phyloP scores from a whole-genome alignment of 805 yeast genomes.

The Wickerhamiella parazyma region DNA sequence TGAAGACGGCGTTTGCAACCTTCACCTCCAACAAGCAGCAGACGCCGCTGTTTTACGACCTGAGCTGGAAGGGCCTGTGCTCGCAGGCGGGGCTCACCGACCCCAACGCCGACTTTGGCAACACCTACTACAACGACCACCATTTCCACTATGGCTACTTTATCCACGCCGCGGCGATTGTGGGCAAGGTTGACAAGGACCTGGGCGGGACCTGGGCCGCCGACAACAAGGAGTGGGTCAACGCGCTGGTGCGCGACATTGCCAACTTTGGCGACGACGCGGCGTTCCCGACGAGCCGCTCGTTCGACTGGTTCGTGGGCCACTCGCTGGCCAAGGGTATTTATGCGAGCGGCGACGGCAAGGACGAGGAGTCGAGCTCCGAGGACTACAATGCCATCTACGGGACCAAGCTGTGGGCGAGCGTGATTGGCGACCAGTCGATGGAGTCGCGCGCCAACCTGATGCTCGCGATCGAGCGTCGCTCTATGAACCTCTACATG shows the following conservation, averaged over 20 bases:
- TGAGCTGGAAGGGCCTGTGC: conserved; percentile 37
- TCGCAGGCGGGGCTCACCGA: conserved; percentile 25
- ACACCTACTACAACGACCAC: conserved; percentile 70
- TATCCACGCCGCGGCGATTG: conserved; percentile 68
- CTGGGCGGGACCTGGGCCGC: conserved; percentile 37
- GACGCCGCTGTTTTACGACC: conserved; percentile 65
- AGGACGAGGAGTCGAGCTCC: conserved; percentile 56
- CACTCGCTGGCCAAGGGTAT: conserved; percentile 69
- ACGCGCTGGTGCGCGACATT: conserved; percentile 49
- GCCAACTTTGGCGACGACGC: conserved; percentile 40
- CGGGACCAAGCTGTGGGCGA: conserved; percentile 59
- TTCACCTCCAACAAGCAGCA: conserved; percentile 59
- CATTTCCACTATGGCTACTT: conserved; percentile 81
- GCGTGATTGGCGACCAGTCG: conserved; percentile 37
- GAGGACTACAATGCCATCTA: conserved; percentile 61
- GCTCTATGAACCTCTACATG: conserved; percentile 45
- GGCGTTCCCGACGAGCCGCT: conserved; percentile 50
- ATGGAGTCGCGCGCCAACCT: conserved; percentile 45
- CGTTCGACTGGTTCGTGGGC: conserved; percentile 60
- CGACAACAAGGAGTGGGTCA: conserved; percentile 42
- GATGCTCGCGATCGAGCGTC: conserved; percentile 41
- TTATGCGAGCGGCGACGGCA: conserved; percentile 49
- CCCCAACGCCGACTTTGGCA: conserved; percentile 54
- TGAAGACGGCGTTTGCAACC: conserved; percentile 56
- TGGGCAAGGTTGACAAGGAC: conserved; percentile 48